Evolutionary conservation across 345 rosid genomes (phyloP).

Genomic region (Rhodamnia argentea): DNA sequence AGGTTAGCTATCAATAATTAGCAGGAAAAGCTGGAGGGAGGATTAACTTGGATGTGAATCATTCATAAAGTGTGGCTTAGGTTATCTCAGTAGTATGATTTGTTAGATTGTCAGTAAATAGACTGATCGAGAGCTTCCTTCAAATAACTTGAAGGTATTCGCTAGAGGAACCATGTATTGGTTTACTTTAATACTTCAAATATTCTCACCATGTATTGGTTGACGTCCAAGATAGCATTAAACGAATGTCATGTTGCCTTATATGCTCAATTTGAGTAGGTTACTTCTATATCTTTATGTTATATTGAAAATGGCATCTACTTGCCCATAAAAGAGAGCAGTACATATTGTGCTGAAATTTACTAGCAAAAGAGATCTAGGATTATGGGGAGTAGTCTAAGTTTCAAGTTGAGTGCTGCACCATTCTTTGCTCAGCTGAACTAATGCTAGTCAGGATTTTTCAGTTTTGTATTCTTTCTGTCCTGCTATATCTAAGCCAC

Average conservation of each 20-base stretch:
- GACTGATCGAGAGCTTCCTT: neutral
- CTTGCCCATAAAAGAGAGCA: neutral
- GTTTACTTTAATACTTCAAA: neutral
- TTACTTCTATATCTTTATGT: neutral
- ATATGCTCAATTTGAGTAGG: neutral
- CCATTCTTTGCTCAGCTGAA: neutral
- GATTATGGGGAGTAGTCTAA: neutral
- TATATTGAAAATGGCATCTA: neutral
- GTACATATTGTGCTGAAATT: neutral
- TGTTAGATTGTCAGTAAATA: neutral
- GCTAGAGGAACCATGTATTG: neutral
- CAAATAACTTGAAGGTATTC: neutral
- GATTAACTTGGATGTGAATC: neutral
- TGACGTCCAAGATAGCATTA: neutral
- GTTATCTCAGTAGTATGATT: neutral
- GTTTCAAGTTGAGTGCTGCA: neutral
- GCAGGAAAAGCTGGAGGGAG: neutral
- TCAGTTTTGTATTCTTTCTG: neutral
- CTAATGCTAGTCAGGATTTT: neutral
- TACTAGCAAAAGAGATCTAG: neutral
- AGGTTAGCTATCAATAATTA: slow-evolving; percentile 36
- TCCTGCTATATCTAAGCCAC: neutral
- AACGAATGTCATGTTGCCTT: neutral
- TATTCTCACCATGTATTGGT: neutral
- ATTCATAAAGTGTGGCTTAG: neutral